Percentiles rank a stretch among this genome's conserved stretches.
Conservation (phyloP, 331 rosid species). For the Rosa hybrid region DNA sequence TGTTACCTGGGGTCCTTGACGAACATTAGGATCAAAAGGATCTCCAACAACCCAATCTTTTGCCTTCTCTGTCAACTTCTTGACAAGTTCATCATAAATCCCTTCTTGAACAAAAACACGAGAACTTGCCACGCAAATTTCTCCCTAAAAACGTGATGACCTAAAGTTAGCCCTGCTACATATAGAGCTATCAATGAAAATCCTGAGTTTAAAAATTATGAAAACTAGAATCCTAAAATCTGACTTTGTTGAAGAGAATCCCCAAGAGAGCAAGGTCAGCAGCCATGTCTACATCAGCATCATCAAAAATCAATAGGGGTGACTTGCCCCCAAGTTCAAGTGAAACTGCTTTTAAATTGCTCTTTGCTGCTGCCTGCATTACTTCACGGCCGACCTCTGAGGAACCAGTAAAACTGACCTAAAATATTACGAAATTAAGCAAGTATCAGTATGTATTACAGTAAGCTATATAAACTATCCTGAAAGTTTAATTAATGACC, state of each 20-base stretch:
- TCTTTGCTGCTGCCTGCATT: constrained; percentile 76
- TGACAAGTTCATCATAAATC: constrained; percentile 70
- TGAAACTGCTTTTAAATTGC: constrained; percentile 73
- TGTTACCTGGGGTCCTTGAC: constrained; percentile 85
- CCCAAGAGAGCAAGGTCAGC: constrained; percentile 61
- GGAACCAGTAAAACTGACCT: constrained; percentile 87
- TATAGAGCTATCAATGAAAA: background rate
- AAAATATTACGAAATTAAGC: background rate
- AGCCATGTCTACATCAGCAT: constrained; percentile 75
- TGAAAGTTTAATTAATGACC: background rate
- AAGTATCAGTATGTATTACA: background rate
- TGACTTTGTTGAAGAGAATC: constrained; percentile 60
- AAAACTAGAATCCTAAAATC: background rate
- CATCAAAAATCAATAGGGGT: constrained; percentile 72
- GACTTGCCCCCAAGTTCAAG: constrained; percentile 93
- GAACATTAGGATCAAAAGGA: constrained; percentile 82
- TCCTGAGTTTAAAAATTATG: background rate
- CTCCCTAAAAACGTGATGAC: constrained; percentile 56
- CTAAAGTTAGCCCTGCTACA: background rate
- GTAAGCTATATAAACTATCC: background rate
- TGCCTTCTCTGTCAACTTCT: constrained; percentile 58
- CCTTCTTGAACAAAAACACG: constrained; percentile 89
- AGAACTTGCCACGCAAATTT: constrained; percentile 75
- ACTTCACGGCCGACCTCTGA: constrained; percentile 67
- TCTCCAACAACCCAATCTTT: constrained; percentile 81